Evolutionary conservation across 1,284 basidiomycete species (phyloP).

Genomic region (Marasmius sp.): DNA sequence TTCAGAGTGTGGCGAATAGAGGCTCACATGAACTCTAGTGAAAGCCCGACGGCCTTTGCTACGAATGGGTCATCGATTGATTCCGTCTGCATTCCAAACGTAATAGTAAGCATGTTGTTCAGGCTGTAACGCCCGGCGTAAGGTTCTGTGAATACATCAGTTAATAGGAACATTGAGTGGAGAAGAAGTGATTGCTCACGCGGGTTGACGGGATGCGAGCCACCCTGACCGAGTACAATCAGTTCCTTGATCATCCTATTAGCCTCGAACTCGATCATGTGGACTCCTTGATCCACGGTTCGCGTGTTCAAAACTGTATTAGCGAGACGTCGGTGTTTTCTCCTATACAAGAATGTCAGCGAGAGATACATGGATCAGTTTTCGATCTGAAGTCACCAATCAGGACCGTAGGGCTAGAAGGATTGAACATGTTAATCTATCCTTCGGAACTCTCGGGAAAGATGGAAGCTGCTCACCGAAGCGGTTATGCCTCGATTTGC

Average conservation of each 20-base stretch:
- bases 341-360: constrained; percentile 23
- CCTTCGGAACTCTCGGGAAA: not conserved
- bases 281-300: constrained; percentile 32
- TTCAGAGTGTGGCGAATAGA: not conserved
- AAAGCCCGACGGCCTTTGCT: constrained; percentile 27
- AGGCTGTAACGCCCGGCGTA: constrained; percentile 3
- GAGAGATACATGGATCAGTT: not conserved
- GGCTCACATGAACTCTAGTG: constrained; percentile 35
- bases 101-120: constrained; percentile 38
- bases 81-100: constrained; percentile 35
- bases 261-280: constrained; percentile 36
- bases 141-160: not conserved
- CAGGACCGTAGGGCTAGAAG: not conserved
- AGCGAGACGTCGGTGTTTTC: constrained; percentile 40
- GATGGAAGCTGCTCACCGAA: constrained; percentile 27
- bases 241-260: constrained; percentile 33
- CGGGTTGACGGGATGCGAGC: constrained; percentile 36
- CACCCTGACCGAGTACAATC: constrained; percentile 29
- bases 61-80: constrained; percentile 33
- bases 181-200: constrained; percentile 29
- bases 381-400: not conserved
- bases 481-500: constrained; percentile 40
- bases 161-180: constrained; percentile 17
- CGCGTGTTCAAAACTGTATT: constrained; percentile 29
- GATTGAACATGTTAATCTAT: not conserved